These are phyloP conservation scores for Fusarium albosuccineum DNA, from an alignment of 2,329 filamentous ascomycete species.

Conservation along the genomic window DNA sequence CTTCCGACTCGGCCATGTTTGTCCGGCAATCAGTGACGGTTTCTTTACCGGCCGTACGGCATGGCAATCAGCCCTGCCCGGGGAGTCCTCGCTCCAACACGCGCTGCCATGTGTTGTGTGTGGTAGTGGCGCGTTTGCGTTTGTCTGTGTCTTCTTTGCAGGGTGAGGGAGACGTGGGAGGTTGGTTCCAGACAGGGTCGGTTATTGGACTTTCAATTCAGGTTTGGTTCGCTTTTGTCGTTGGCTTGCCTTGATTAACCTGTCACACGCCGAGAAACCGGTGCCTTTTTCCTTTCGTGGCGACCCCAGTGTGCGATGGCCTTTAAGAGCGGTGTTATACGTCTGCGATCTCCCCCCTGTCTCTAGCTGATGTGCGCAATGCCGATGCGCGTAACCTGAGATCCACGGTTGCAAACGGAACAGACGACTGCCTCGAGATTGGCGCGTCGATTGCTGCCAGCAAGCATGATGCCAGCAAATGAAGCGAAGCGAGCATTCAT, in stretches of 20 bases:
- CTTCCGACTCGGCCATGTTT: slow-evolving; percentile 23
- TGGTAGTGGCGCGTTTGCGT: slow-evolving; percentile 30
- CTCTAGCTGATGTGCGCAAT: slow-evolving; percentile 34
- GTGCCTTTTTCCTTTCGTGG: slow-evolving; percentile 10
- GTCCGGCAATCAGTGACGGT: slow-evolving; percentile 19
- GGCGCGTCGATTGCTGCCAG: slow-evolving; percentile 19
- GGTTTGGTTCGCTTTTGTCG: slow-evolving; percentile 4
- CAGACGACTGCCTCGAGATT: slow-evolving; percentile 24
- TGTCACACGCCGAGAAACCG: slow-evolving; percentile 15
- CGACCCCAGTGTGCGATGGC: slow-evolving; percentile 34
- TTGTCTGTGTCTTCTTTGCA: slow-evolving; percentile 29
- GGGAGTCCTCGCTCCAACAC: slow-evolving; percentile 19
- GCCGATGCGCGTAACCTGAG: slow-evolving; percentile 23
- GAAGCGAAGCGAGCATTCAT: background rate
- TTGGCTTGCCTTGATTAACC: slow-evolving; percentile 6
- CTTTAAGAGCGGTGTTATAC: slow-evolving; percentile 20
- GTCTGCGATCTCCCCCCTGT: slow-evolving; percentile 25
- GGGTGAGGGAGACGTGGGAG: slow-evolving; percentile 28
- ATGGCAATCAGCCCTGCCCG: slow-evolving; percentile 32
- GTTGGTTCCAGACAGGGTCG: slow-evolving; percentile 32
- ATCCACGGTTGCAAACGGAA: slow-evolving; percentile 28
- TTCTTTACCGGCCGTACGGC: slow-evolving; percentile 12
- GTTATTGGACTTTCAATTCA: slow-evolving; percentile 1
- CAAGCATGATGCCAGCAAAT: background rate
- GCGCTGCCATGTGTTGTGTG: slow-evolving; percentile 32